Conservation (phyloP, 2,329 filamentous ascomycete species). For the Penicillium sp. region DNA sequence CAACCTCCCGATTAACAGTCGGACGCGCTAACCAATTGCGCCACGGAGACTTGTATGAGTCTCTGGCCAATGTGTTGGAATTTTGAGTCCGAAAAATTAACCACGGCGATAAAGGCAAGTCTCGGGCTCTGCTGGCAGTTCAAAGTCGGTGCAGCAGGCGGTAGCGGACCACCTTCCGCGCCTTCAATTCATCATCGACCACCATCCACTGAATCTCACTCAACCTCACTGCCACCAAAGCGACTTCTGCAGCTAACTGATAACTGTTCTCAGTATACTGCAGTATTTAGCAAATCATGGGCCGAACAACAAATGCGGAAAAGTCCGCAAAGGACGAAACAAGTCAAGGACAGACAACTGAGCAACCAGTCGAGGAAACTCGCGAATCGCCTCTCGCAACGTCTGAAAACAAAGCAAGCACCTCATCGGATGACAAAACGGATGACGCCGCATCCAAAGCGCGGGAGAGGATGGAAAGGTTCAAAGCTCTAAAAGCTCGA, state of each 20-base stretch:
- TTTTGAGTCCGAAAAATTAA: slow-evolving; percentile 15
- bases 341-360: slow-evolving; percentile 9
- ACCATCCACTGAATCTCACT: slow-evolving; percentile 1
- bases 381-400: slow-evolving; percentile 10
- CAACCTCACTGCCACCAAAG: neutral
- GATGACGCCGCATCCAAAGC: slow-evolving; percentile 32
- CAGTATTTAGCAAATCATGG: slow-evolving; percentile 12
- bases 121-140: slow-evolving; percentile 20
- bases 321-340: slow-evolving; percentile 13
- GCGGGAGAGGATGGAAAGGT: slow-evolving; percentile 70
- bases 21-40: too few species aligned
- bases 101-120: slow-evolving; percentile 16
- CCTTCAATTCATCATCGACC: slow-evolving; percentile 18
- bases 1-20: too few species aligned
- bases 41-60: too few species aligned
- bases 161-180: slow-evolving; percentile 9
- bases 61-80: too few species aligned
- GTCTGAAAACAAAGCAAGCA: slow-evolving; percentile 5
- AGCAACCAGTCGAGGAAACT: slow-evolving; percentile 13
- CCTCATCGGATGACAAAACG: slow-evolving; percentile 13
- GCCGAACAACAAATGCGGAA: slow-evolving; percentile 16
- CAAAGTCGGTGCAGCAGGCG: slow-evolving; percentile 16
- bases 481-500: slow-evolving; percentile 81
- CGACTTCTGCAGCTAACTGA: neutral
- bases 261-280: neutral